Base-by-base conservation (phyloP, 257 asterid genomes). In the Parsonsia alboflavescens region DNA sequence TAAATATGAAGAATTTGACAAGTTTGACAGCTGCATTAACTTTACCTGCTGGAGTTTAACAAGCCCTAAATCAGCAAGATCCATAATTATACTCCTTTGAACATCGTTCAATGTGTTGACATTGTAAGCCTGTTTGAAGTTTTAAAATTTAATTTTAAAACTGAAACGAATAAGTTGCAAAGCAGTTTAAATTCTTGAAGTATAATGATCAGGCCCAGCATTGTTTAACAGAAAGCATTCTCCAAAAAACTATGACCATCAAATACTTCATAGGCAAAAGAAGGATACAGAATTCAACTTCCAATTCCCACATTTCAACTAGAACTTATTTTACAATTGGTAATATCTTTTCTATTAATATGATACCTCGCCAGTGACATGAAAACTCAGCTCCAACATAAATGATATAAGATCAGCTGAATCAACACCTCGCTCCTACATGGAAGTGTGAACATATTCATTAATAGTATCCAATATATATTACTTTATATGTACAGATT, bases 361-460 rank as follows among this genome's bases (percentile, higher is more conserved):
- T 15, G 76, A 70, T 87, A 93, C 98, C 98, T 94, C 88, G 73
- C 97, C 98, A 75, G 96, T 86, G 79, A 85, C 91, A 87, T 95
- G 99, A 86, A 95, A 95, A 82, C 99, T 95, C 76, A 95, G 97
- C 84, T 95, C 99, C 85, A 92, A 80, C 75, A 95, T 83, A 83
- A 95, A 95, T 61, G 99, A 87, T 80, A 92, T 90, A 74, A 92
- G 97, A 84, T 95, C 98, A 57, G 96, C 92, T 28, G 98, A 88
- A 79, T 90, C 99, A 84, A 95, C 89, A 28, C 98, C 99, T 65
- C 79, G 89, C 73, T 95, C 99, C 98, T 94, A 81, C 88, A 86
- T 49, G 68, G 75, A 82, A 72, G 46, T 13, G 56, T 48, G 62
- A 39, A 49, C 36, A 50, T 4, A 33, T 53, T 65, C 11, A 33